Evolutionary conservation across 495 filamentous ascomycete species (phyloP).

Genomic region (Penicillium pulvis): DNA sequence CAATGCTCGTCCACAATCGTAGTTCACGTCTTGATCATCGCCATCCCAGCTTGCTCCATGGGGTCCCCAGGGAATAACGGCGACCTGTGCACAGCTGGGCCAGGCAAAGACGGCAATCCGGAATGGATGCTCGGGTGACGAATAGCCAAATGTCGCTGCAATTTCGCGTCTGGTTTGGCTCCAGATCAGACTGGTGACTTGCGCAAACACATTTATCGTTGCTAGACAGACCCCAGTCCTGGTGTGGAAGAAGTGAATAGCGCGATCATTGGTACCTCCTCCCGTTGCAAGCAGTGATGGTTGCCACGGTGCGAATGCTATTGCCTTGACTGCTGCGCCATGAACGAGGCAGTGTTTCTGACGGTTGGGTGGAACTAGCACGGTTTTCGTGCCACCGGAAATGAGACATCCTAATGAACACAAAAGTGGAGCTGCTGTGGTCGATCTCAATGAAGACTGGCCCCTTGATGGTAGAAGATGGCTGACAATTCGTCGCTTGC

Average conservation of each 20-base stretch:
- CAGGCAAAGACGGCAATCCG: conserved; percentile 94
- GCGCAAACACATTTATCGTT: conserved; percentile 88
- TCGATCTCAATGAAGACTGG: conserved; percentile 20
- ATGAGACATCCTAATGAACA: conserved; percentile 34
- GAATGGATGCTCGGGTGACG: conserved; percentile 89
- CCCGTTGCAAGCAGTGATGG: conserved; percentile 85
- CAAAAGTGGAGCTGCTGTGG: conserved; percentile 26
- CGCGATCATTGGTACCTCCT: conserved; percentile 89
- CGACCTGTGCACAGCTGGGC: conserved; percentile 88
- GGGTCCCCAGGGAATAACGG: conserved; percentile 84
- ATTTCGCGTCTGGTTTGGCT: conserved; percentile 84
- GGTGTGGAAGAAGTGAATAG: conserved; percentile 95
- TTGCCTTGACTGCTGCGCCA: conserved; percentile 90
- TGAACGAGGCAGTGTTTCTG: conserved; percentile 77
- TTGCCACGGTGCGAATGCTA: conserved; percentile 97
- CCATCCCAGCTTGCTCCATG: conserved; percentile 80
- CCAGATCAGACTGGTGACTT: conserved; percentile 94
- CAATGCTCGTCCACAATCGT: conserved; percentile 45
- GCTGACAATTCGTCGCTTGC: conserved; percentile 26
- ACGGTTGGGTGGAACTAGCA: conserved; percentile 45
- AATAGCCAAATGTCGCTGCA: conserved; percentile 90
- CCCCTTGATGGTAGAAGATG: conserved; percentile 36
- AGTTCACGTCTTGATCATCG: conserved; percentile 18
- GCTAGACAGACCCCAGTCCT: conserved; percentile 82
- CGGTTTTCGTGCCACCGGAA: conserved; percentile 31